Evolutionary conservation across 1,284 basidiomycete species (phyloP).

Genomic region (Macrocystidia cucumis): DNA sequence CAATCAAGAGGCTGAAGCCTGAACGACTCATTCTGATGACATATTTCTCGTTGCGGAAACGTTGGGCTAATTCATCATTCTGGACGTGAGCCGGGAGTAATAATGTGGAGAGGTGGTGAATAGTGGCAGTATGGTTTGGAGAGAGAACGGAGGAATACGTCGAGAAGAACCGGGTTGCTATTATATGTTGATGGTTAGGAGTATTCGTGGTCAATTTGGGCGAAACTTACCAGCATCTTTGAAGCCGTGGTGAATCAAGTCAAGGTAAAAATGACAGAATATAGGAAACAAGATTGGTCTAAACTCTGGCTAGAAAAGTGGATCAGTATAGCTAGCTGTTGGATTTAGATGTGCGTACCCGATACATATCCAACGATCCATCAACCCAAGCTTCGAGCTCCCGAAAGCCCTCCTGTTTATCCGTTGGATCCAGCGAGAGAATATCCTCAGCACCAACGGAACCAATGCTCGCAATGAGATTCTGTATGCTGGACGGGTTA

Average conservation of each 20-base stretch:
- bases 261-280: slow-evolving; percentile 96
- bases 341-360: slow-evolving; percentile 34
- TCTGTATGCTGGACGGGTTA: slow-evolving; percentile 62
- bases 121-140: slow-evolving; percentile 61
- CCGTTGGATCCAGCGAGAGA: slow-evolving; percentile 78
- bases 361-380: slow-evolving; percentile 82
- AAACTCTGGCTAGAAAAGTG: slow-evolving; percentile 72
- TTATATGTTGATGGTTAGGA: slow-evolving; percentile 6
- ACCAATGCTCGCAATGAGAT: slow-evolving; percentile 67
- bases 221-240: slow-evolving; percentile 71
- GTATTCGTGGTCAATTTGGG: slow-evolving; percentile 4
- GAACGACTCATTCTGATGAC: slow-evolving; percentile 87
- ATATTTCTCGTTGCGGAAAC: slow-evolving; percentile 90
- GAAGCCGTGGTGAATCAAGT: slow-evolving; percentile 87
- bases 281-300: slow-evolving; percentile 91
- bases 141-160: slow-evolving; percentile 68
- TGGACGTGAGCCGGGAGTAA: slow-evolving; percentile 83
- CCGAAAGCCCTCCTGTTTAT: slow-evolving; percentile 82
- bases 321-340: slow-evolving; percentile 1
- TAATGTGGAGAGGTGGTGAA: slow-evolving; percentile 81
- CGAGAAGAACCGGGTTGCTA: slow-evolving; percentile 73
- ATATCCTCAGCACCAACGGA: slow-evolving; percentile 78
- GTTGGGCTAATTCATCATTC: slow-evolving; percentile 76
- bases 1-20: slow-evolving; percentile 86
- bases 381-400: slow-evolving; percentile 94